Percentiles rank a stretch among this genome's conserved stretches.
phyloP scores from a whole-genome alignment of 2,329 filamentous ascomycete genomes.

The Fusarium sp. region DNA sequence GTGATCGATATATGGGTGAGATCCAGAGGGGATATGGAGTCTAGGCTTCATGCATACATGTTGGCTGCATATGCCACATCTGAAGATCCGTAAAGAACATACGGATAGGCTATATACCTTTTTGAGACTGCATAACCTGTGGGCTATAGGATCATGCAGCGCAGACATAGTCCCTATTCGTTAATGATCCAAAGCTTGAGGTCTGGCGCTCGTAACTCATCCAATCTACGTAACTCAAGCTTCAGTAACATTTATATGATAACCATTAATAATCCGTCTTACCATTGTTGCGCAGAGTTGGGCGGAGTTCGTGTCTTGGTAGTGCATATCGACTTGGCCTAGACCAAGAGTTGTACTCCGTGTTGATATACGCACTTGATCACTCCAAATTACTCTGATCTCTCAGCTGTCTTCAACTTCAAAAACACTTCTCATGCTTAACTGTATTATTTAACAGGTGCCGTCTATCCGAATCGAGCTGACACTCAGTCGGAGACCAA shows the following conservation, averaged over 20 bases:
- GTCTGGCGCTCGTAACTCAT: background rate
- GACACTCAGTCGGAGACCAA: too few species aligned
- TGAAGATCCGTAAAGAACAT: background rate
- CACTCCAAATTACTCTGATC: too few species aligned
- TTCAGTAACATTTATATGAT: background rate
- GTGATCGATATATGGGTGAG: background rate
- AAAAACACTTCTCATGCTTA: background rate
- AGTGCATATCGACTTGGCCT: background rate
- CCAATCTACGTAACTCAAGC: background rate
- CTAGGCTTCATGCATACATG: background rate
- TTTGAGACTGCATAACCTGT: background rate
- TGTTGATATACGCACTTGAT: background rate
- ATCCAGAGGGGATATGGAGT: background rate
- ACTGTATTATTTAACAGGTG: rapidly evolving
- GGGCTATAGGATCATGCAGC: background rate
- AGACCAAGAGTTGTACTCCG: background rate
- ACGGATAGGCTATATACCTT: background rate
- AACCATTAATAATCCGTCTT: rapidly evolving
- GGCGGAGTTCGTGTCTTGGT: background rate
- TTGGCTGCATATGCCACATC: background rate
- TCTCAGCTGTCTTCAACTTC: rapidly evolving
- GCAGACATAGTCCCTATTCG: too few species aligned
- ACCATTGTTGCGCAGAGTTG: too few species aligned
- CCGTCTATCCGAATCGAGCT: background rate
- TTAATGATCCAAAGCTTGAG: background rate